Percentiles rank a stretch among this genome's conserved stretches.
Evolutionary conservation across 2,329 filamentous ascomycete species (phyloP).

Genomic region (Ceratocystis diversiconidia): DNA sequence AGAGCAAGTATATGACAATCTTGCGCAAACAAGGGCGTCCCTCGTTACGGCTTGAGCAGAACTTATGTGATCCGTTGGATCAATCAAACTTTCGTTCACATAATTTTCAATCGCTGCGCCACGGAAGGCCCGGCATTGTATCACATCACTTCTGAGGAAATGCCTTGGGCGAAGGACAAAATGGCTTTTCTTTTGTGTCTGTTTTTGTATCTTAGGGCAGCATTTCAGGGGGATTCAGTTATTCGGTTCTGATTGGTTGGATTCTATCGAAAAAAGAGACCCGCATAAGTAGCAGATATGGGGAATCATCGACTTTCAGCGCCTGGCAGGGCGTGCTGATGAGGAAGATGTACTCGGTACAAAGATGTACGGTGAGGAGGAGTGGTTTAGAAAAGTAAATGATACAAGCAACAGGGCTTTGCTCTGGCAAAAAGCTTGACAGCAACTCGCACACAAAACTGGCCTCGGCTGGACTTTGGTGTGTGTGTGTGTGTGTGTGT

Average conservation of each 20-base stretch:
- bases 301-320: not conserved
- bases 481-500: too few relatives aligned
- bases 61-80: not conserved
- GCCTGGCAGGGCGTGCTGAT: not conserved
- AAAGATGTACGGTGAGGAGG: too few relatives aligned
- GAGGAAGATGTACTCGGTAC: not conserved
- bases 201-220: not conserved
- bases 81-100: not conserved
- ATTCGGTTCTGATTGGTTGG: not conserved
- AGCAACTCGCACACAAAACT: not conserved
- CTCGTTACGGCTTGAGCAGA: too few relatives aligned
- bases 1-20: too few relatives aligned
- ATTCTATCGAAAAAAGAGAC: not conserved
- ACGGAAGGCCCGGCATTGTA: not conserved
- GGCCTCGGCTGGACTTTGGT: not conserved
- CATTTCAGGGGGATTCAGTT: constrained; percentile 1
- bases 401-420: not conserved
- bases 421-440: too few relatives aligned
- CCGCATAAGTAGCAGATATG: not conserved
- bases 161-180: not conserved
- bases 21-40: too few relatives aligned
- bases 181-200: not conserved
- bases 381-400: not conserved
- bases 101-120: not conserved
- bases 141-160: not conserved